Base-by-base conservation (phyloP, 1,284 basidiomycete genomes). In the Cryptococcus floricola region DNA sequence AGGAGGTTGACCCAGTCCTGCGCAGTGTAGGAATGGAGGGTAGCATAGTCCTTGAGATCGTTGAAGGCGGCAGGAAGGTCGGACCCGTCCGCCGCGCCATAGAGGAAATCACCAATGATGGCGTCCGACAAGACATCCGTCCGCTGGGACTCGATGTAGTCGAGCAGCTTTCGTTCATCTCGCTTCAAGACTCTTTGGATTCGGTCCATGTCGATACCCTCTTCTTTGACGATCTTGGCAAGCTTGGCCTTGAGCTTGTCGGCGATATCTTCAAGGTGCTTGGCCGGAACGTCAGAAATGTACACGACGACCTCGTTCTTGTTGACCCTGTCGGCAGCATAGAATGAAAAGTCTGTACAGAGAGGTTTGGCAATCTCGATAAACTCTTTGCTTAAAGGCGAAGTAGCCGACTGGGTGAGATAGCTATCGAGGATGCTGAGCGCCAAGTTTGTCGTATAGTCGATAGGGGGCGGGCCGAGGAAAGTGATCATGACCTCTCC, bases 341-440 rank as follows among this genome's bases (percentile, higher is more conserved):
- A 84, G 64, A 98, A 89, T 68, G 88, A 90, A 62, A 98, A 87
- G 63, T 89, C 90, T 14, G 89, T 87, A 74, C 86, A 95, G 50
- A 91, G 81, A 0, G 96, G 96, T 52, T 88, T 86, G 64, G 94
- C 87, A 50, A 87, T 89, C 78, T 99, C 96, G 50, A 98, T 83
- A 63, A 89, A 97, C 70, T 92, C 90, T 76, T 94, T 94, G 70
- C 89, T 91, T 55, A 98, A 78, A 18, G 94, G 93, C 13, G 92
- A 88, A 27, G 91, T 88, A 1, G 93, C 81, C 10, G 89, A 89
- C 45, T 91, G 90, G 47, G 91, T 93, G 41, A 99, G 81, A 72
- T 99, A 99, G 18, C 84, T 85, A n/a, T 84, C 82, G 19, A 98
- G 79, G 41, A 97, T 80, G 62, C 93, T 89, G 58, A 98, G 75